Evolutionary conservation across 2,329 filamentous ascomycete species (phyloP).

Genomic region (Diplodia seriata): DNA sequence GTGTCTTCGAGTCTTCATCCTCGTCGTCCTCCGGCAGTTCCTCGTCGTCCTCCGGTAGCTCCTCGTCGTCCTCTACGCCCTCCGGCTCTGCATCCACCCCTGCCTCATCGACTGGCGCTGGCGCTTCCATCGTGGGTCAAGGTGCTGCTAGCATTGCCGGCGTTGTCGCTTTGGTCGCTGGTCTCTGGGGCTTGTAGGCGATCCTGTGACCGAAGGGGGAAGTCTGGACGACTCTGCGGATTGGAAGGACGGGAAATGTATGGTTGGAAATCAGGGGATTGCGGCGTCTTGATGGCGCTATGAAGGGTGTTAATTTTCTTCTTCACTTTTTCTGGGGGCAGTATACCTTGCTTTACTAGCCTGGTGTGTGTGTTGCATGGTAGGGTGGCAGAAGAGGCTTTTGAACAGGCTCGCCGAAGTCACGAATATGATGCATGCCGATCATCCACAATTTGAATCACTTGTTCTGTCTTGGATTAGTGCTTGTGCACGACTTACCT

Average conservation of each 20-base stretch:
- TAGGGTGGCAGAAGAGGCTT: background rate
- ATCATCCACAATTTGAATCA: background rate
- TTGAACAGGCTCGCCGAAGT: background rate
- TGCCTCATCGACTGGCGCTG: constrained; percentile 29
- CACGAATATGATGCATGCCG: background rate
- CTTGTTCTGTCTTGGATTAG: background rate
- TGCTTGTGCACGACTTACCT: background rate
- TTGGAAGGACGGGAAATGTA: background rate
- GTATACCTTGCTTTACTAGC: background rate
- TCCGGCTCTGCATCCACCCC: constrained; percentile 35
- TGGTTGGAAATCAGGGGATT: background rate
- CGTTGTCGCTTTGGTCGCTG: constrained; percentile 20
- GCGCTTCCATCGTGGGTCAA: constrained; percentile 39
- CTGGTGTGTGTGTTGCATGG: background rate
- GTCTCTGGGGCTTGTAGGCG: constrained; percentile 25
- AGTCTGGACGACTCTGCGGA: background rate
- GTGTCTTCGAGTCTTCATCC: constrained; percentile 37
- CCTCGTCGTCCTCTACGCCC: constrained; percentile 31
- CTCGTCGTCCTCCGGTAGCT: constrained; percentile 31
- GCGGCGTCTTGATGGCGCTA: constrained; percentile 11
- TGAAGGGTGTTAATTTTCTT: background rate
- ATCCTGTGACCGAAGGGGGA: no score
- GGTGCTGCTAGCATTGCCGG: constrained; percentile 14
- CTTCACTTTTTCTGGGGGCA: background rate
- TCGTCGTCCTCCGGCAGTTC: constrained; percentile 28